Evolutionary conservation across 805 yeast species (phyloP).

Genomic region (Starmera quercuum): DNA sequence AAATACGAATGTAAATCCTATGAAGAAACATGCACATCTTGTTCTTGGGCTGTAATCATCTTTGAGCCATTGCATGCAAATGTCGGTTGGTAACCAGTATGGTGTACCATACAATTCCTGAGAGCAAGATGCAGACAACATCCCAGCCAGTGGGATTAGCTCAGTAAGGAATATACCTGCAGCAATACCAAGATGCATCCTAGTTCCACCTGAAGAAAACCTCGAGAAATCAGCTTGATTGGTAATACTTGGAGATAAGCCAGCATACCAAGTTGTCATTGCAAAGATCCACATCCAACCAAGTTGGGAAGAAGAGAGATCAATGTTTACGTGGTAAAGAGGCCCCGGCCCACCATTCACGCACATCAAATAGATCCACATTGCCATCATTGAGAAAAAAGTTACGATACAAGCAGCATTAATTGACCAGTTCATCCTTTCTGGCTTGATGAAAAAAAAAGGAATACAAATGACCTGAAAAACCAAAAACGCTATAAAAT

Average conservation of each 20-base stretch:
- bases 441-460: conserved; percentile 35
- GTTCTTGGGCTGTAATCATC: conserved; percentile 25
- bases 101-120: conserved; percentile 25
- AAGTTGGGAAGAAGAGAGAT: conserved; percentile 18
- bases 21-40: conserved; percentile 34
- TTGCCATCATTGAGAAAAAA: conserved; percentile 32
- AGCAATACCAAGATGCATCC: conserved; percentile 23
- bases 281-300: conserved; percentile 35
- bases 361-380: conserved; percentile 26
- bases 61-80: conserved; percentile 30
- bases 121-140: conserved; percentile 29
- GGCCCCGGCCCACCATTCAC: conserved; percentile 28
- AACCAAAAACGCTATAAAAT: conserved; percentile 34
- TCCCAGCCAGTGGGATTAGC: conserved; percentile 32
- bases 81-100: conserved; percentile 31
- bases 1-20: conserved; percentile 26
- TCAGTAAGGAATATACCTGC: conserved; percentile 28
- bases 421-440: conserved; percentile 30
- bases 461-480: conserved; percentile 37
- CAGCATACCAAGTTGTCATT: conserved; percentile 32
- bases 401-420: conserved; percentile 28
- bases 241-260: conserved; percentile 30
- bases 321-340: conserved; percentile 19
- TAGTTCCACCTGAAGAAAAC: conserved; percentile 23
- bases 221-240: conserved; percentile 35